A percentile compares a stretch with the other conserved stretches of the same genome.
Evolutionary conservation across 371 early-diverging fungal genomes (phyloP).

Genomic region (Mucor piriformis): DNA sequence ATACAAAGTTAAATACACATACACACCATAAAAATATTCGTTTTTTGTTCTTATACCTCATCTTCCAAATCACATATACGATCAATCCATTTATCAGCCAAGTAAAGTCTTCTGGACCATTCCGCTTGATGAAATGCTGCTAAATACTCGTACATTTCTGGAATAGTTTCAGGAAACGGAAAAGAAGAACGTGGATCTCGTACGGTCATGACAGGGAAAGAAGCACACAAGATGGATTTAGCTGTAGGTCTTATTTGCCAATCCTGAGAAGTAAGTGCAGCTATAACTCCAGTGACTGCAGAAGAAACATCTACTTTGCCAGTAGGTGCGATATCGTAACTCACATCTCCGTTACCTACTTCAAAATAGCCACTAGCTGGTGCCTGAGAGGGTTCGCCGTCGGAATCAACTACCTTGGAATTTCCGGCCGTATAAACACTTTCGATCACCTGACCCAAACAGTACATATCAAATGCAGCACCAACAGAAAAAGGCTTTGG

Average conservation of each 20-base stretch:
- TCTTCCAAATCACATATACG: constrained; percentile 63
- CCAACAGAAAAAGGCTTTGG: constrained; percentile 32
- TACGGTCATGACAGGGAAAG: constrained; percentile 51
- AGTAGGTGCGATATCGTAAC: constrained; percentile 42
- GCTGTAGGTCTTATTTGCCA: constrained; percentile 62
- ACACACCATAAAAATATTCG: no score
- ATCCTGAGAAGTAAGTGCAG: constrained; percentile 41
- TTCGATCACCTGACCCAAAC: constrained; percentile 57
- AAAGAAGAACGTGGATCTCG: constrained; percentile 48
- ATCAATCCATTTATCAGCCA: constrained; percentile 65
- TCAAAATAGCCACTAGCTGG: constrained; percentile 43
- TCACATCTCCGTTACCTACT: constrained; percentile 38
- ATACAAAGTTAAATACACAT: neutral
- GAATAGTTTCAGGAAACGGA: constrained; percentile 57
- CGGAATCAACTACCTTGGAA: constrained; percentile 35
- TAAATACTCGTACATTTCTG: constrained; percentile 66
- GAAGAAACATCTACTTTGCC: constrained; percentile 42
- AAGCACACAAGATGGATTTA: constrained; percentile 55
- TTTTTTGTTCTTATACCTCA: no score
- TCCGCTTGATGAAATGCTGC: constrained; percentile 62
- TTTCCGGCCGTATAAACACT: constrained; percentile 49
- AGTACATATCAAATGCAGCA: constrained; percentile 59
- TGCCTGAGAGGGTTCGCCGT: constrained; percentile 27
- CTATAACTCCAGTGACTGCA: constrained; percentile 50
- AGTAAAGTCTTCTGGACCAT: constrained; percentile 50